phyloP scores from a whole-genome alignment of 371 early-diverging fungal species.

The Rhizopus stolonifer region DNA sequence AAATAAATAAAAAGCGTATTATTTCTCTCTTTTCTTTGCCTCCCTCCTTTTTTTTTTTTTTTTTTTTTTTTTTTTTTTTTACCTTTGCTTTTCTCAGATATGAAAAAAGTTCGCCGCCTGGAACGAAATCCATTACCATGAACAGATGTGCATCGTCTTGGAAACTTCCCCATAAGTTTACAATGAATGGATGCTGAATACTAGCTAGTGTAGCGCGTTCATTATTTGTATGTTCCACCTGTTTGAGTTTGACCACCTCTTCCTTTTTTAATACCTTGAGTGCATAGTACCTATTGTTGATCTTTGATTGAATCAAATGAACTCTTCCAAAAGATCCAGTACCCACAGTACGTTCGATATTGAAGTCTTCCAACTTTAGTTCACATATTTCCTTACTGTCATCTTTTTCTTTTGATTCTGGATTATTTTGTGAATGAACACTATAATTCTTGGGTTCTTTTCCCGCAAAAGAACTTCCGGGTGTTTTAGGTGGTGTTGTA shows the following conservation, averaged over 20 bases:
- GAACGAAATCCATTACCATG: conserved; percentile 86
- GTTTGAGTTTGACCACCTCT: conserved; percentile 81
- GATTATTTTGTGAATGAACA: too few relatives aligned
- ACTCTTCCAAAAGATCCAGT: conserved; percentile 70
- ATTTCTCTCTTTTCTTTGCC: conserved; percentile 48
- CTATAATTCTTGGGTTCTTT: too few relatives aligned
- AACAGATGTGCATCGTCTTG: conserved; percentile 80
- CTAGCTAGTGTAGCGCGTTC: conserved; percentile 78
- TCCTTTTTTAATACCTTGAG: conserved; percentile 92
- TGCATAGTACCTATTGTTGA: conserved; percentile 78
- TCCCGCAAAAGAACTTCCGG: too few relatives aligned
- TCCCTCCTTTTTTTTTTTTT: conserved; percentile 43
- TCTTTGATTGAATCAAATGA: conserved; percentile 47
- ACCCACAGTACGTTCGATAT: conserved; percentile 55
- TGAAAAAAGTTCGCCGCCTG: conserved; percentile 90
- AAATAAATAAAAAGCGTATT: conserved; percentile 19
- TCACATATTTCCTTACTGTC: background rate
- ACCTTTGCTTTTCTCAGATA: conserved; percentile 52
- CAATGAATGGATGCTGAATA: conserved; percentile 78
- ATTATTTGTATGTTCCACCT: conserved; percentile 75
- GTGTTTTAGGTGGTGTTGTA: too few relatives aligned
- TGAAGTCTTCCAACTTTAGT: conserved; percentile 22
- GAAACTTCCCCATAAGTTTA: conserved; percentile 80
- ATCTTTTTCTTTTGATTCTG: background rate
- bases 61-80: conserved; percentile 56